Evolutionary conservation across 1,284 basidiomycete species (phyloP).

Genomic region (Acaromyces ingoldii): DNA sequence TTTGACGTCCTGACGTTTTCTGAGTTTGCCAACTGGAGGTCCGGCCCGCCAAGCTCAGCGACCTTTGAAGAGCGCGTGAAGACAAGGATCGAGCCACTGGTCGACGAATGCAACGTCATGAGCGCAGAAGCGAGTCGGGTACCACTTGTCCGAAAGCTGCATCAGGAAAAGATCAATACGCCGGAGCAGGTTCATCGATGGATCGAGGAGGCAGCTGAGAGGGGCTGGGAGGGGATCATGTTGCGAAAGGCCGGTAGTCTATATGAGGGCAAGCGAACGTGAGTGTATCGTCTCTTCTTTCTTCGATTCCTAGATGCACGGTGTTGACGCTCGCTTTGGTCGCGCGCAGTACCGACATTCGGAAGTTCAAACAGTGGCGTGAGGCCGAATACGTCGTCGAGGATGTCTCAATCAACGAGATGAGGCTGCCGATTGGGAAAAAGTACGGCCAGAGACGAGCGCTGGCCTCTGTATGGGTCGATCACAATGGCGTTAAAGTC

Average conservation of each 20-base stretch:
- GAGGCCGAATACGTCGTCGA: neutral
- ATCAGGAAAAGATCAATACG: neutral
- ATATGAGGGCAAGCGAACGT: conserved; percentile 4
- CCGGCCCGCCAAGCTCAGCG: neutral
- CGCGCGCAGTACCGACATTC: too few species aligned
- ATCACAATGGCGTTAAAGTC: neutral
- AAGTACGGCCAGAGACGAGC: neutral
- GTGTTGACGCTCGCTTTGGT: too few species aligned
- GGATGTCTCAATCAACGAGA: neutral
- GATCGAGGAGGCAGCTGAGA: neutral
- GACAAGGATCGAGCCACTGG: neutral
- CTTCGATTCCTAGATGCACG: too few species aligned
- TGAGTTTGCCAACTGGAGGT: neutral
- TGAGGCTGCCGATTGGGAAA: neutral
- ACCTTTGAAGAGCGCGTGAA: neutral
- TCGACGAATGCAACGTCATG: neutral
- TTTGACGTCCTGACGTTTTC: neutral
- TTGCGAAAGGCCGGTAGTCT: neutral
- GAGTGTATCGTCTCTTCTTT: too few species aligned
- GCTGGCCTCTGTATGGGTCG: neutral
- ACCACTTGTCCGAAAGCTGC: neutral
- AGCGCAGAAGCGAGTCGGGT: neutral
- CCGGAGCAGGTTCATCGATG: neutral
- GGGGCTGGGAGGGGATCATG: conserved; percentile 4
- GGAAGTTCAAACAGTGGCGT: conserved; percentile 3